A percentile compares a stretch with the other conserved stretches of the same genome.
Evolutionary conservation across 2,329 filamentous ascomycete genomes (phyloP).

Genomic region (Colletotrichum sp.): DNA sequence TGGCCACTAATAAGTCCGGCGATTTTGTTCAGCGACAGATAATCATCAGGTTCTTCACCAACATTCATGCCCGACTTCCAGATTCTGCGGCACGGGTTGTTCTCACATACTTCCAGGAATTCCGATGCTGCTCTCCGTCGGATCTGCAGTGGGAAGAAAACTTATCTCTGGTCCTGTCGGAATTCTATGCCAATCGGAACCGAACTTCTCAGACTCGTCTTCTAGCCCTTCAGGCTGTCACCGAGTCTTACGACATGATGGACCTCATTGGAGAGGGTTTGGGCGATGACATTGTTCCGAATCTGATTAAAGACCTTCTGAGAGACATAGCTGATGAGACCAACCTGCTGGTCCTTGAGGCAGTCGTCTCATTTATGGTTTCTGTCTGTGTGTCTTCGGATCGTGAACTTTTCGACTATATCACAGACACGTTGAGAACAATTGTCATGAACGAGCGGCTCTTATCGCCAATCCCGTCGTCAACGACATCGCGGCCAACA

Average conservation of each 20-base stretch:
- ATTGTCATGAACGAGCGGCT: conserved; percentile 56
- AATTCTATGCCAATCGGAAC: conserved; percentile 66
- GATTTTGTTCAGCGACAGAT: conserved; percentile 69
- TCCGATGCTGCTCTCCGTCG: conserved; percentile 74
- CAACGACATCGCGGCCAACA: conserved; percentile 29
- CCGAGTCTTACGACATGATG: conserved; percentile 63
- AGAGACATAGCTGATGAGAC: conserved; percentile 66
- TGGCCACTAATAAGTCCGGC: conserved; percentile 48
- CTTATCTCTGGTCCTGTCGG: conserved; percentile 62
- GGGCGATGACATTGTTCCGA: conserved; percentile 61
- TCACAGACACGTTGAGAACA: conserved; percentile 56
- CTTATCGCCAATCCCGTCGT: conserved; percentile 43
- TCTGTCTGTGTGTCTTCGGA: conserved; percentile 67
- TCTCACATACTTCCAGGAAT: conserved; percentile 71
- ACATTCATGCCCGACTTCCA: conserved; percentile 65
- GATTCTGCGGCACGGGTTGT: conserved; percentile 69
- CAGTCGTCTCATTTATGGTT: conserved; percentile 68
- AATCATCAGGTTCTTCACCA: conserved; percentile 70
- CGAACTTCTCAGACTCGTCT: conserved; percentile 68
- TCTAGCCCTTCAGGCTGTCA: conserved; percentile 64
- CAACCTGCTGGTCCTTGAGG: conserved; percentile 68
- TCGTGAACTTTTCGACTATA: conserved; percentile 62
- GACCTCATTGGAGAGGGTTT: conserved; percentile 61
- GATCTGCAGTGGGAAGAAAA: conserved; percentile 72
- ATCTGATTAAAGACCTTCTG: conserved; percentile 67